Base-by-base conservation (phyloP, 306 rosid genomes). In the Cercis canadensis region DNA sequence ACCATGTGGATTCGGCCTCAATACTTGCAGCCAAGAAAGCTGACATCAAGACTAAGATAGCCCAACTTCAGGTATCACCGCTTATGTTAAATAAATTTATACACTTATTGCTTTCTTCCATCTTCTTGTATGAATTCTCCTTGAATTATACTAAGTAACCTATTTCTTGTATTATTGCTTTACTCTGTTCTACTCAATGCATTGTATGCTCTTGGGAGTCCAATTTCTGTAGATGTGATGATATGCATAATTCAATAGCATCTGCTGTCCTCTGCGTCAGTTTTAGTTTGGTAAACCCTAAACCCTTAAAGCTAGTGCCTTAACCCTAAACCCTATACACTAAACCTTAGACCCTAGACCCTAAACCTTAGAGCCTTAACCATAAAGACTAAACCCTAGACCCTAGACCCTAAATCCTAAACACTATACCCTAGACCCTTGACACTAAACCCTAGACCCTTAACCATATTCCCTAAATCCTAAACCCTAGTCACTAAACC, bases 21-120 rank as follows among this genome's bases (percentile, higher is more conserved):
- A 87, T 94, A 76, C 91, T 97, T 62, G 99, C 95, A 10, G 90
- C 96, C 73, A 91, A 75, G 81, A 94, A 91, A 77, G 88, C 96
- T 70, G 92, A 81, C 60, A 86, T 94, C 74, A 89, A 87, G 87
- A 46, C 75, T 21, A 94, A 87, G 84, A 87, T 94, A 60, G 75
- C 68, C 36, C 73, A 17, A 41, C 96, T 94, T 31, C 97, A 89
- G 97, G 99, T 94, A 79, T 43, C 68, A 36, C 24, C 51, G n/a
- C 40, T 51, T n/a, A n/a, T n/a, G n/a, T n/a, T 4, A 47, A 75
- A 18, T 51, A 11, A 14, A 32, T 19, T 67, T 72, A 49, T 19
- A 36, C 57, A 29, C 10, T 51, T 16, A 47, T 49, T 46, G 32
- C 0, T 8, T 29, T 63, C 40, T 3, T 21, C 19, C 6, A 33